Conservation (phyloP, 306 rosid genomes). For the Arachis hypogaea region DNA sequence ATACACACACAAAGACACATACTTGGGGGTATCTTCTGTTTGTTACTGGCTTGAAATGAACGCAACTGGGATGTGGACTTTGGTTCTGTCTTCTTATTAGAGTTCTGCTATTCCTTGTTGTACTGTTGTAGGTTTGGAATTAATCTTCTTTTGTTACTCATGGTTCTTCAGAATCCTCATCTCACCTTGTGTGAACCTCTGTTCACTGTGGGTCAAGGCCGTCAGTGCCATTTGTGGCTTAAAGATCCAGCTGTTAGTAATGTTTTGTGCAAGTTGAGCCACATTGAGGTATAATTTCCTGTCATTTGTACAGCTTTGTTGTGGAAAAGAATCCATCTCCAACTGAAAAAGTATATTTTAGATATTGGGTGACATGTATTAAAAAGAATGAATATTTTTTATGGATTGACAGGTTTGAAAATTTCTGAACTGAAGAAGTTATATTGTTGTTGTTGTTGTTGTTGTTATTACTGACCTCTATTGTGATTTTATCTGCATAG, state of each 20-base stretch:
- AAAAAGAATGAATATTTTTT: background rate
- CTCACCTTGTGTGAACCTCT: constrained; percentile 49
- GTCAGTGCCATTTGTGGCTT: constrained; percentile 75
- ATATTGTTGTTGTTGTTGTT: background rate
- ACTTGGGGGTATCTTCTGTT: background rate
- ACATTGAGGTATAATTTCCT: constrained; percentile 65
- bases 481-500: constrained; percentile 51
- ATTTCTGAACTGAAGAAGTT: constrained; percentile 13
- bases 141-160: constrained; percentile 38
- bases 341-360: background rate
- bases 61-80: constrained; percentile 6
- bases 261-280: constrained; percentile 80
- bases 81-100: constrained; percentile 24
- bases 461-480: constrained; percentile 31
- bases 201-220: constrained; percentile 85
- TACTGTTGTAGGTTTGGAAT: constrained; percentile 34
- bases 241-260: constrained; percentile 69
- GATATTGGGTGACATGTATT: constrained; percentile 15
- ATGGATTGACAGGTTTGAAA: constrained; percentile 25
- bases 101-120: constrained; percentile 22
- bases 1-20: background rate
- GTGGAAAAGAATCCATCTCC: constrained; percentile 1
- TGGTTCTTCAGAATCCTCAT: constrained; percentile 82
- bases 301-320: constrained; percentile 27
- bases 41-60: background rate